A percentile compares a stretch with the other conserved stretches of the same genome.
Evolutionary conservation across 306 rosid genomes (phyloP).

Genomic region (Casuarina glauca): DNA sequence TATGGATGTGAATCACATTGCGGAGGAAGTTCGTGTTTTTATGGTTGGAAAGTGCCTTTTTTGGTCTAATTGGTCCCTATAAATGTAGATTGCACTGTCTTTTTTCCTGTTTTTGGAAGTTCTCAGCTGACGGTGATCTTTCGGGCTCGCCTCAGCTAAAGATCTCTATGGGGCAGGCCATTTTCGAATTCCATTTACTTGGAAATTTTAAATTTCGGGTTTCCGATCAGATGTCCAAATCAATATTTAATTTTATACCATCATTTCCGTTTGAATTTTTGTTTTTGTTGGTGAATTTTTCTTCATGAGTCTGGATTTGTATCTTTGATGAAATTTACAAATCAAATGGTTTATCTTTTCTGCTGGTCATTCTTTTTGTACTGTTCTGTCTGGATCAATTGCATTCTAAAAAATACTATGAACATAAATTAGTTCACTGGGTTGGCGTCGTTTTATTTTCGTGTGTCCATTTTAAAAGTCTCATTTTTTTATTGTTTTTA

Average conservation of each 20-base stretch:
- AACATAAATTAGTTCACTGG: slow-evolving; percentile 2
- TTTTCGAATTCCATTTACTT: slow-evolving; percentile 16
- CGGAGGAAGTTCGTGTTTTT: slow-evolving; percentile 18
- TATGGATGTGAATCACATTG: slow-evolving; percentile 31
- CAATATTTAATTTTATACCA: slow-evolving; percentile 6
- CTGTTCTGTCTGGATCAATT: slow-evolving; percentile 13
- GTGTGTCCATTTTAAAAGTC: neutral
- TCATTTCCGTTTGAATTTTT: neutral
- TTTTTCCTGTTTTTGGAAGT: slow-evolving; percentile 6
- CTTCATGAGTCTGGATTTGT: neutral
- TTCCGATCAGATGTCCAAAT: slow-evolving; percentile 33
- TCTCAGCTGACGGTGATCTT: neutral
- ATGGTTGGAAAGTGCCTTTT: slow-evolving; percentile 20
- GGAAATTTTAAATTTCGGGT: slow-evolving; percentile 20
- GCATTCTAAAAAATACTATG: slow-evolving; percentile 13
- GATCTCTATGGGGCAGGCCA: slow-evolving; percentile 33
- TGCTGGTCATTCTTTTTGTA: neutral
- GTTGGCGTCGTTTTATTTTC: neutral
- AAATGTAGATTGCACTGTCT: slow-evolving; percentile 15
- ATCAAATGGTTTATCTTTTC: neutral
- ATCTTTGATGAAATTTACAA: neutral
- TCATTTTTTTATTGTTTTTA: neutral
- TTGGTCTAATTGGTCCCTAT: slow-evolving; percentile 1
- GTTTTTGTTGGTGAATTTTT: neutral
- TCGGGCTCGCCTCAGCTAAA: slow-evolving; percentile 3